Conservation (phyloP, 2,329 filamentous ascomycete genomes). For the Aspergillus spinulosporus region DNA sequence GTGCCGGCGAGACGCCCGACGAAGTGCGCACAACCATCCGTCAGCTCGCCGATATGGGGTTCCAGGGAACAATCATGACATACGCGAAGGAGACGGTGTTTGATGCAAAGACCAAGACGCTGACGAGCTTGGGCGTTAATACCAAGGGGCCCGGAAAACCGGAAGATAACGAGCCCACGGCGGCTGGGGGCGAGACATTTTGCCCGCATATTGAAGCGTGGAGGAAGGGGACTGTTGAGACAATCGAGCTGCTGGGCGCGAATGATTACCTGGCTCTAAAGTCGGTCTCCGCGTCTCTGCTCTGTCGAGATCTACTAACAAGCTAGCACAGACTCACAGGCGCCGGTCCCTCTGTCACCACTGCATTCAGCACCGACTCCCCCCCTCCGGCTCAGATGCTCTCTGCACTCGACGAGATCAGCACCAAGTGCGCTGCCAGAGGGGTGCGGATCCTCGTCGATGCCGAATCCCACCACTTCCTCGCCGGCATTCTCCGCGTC, state of each 20-base stretch:
- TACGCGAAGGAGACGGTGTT: constrained; percentile 82
- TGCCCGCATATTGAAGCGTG: constrained; percentile 54
- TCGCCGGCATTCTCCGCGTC: constrained; percentile 79
- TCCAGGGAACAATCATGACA: constrained; percentile 77
- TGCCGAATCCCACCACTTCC: constrained; percentile 78
- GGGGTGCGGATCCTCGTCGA: constrained; percentile 78
- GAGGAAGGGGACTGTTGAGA: constrained; percentile 72
- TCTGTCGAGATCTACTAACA: background rate
- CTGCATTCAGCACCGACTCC: constrained; percentile 58
- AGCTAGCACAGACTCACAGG: constrained; percentile 64
- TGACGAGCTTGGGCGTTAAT: constrained; percentile 23
- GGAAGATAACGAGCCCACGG: background rate
- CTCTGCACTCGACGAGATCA: constrained; percentile 71
- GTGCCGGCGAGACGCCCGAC: constrained; percentile 70
- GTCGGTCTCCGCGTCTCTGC: constrained; percentile 23
- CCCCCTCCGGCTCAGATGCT: constrained; percentile 65
- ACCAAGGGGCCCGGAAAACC: background rate
- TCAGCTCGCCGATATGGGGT: constrained; percentile 71
- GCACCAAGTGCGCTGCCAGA: constrained; percentile 55
- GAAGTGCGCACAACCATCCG: constrained; percentile 68
- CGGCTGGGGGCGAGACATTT: background rate
- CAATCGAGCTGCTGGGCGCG: constrained; percentile 52
- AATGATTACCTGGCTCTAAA: constrained; percentile 69
- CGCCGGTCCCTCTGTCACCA: constrained; percentile 69
- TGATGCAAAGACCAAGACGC: constrained; percentile 59